These are phyloP conservation scores for Boletus sp. DNA, from an alignment of 768 basidiomycete species.

Conservation along the genomic window DNA sequence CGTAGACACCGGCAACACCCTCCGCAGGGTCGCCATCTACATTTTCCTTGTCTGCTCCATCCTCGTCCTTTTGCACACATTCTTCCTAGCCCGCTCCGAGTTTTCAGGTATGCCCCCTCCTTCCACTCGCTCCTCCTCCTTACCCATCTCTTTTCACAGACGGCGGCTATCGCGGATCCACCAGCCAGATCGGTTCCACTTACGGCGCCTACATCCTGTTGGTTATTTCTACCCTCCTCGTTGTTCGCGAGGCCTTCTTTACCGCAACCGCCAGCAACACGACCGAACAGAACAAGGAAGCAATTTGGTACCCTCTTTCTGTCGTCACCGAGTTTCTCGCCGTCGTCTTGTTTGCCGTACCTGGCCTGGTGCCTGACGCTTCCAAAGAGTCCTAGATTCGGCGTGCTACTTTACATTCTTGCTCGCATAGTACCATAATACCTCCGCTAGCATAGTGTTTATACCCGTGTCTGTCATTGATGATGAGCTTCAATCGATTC, in stretches of 20 bases:
- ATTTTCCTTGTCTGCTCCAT: slow-evolving; percentile 30
- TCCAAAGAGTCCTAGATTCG: neutral
- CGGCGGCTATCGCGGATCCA: neutral
- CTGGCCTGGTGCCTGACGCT: slow-evolving; percentile 32
- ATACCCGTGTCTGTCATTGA: neutral
- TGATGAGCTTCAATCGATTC: neutral
- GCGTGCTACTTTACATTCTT: neutral
- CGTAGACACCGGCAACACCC: slow-evolving; percentile 18
- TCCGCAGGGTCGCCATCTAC: slow-evolving; percentile 28
- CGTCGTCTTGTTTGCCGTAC: slow-evolving; percentile 25
- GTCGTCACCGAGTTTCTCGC: slow-evolving; percentile 34
- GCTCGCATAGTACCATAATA: neutral
- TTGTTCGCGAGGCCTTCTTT: slow-evolving; percentile 33
- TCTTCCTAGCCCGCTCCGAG: slow-evolving; percentile 21
- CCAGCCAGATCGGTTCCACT: slow-evolving; percentile 11
- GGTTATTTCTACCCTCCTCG: slow-evolving; percentile 22
- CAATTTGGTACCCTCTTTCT: slow-evolving; percentile 33
- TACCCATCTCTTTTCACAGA: slow-evolving; percentile 3
- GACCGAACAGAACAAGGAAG: slow-evolving; percentile 26
- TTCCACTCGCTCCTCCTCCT: neutral
- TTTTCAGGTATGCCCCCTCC: slow-evolving; percentile 5
- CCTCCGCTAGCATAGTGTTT: slow-evolving; percentile 4
- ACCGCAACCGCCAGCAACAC: slow-evolving; percentile 20
- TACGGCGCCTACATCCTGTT: slow-evolving; percentile 26
- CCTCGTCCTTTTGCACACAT: slow-evolving; percentile 20